A percentile compares a stretch with the other conserved stretches of the same genome.
Evolutionary conservation across 768 basidiomycete genomes (phyloP).

Genomic region (Russula brevipes): DNA sequence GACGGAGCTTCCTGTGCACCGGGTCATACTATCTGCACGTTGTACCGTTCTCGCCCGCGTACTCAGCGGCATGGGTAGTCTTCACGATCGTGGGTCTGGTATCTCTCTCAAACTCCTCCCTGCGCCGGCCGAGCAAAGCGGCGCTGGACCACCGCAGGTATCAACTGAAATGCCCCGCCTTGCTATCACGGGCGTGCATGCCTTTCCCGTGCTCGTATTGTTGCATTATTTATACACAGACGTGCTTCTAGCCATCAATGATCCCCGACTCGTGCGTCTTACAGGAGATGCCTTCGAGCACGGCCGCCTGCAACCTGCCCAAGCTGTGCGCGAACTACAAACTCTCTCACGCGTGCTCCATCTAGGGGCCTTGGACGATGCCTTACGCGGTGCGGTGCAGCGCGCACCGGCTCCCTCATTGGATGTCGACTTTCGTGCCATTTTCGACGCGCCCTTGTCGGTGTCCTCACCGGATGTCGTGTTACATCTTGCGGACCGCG

Average conservation of each 20-base stretch:
- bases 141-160: conserved; percentile 16
- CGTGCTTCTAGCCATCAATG: conserved; percentile 77
- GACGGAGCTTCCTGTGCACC: conserved; percentile 54
- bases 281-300: conserved; percentile 39
- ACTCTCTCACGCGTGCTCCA: conserved; percentile 52
- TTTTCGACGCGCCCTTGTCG: conserved; percentile 37
- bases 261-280: conserved; percentile 52
- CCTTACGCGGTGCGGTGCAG: conserved; percentile 60
- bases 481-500: conserved; percentile 60
- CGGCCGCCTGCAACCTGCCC: conserved; percentile 40
- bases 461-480: conserved; percentile 61
- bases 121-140: conserved; percentile 1
- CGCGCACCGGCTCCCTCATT: conserved; percentile 46
- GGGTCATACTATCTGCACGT: conserved; percentile 59
- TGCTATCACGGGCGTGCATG: conserved; percentile 50
- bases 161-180: conserved; percentile 30
- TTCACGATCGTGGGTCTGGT: conserved; percentile 22
- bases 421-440: conserved; percentile 41
- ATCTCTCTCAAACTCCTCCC: conserved; percentile 33
- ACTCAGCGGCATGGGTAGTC: conserved; percentile 33
- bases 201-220: conserved; percentile 67
- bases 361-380: conserved; percentile 48
- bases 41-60: conserved; percentile 42
- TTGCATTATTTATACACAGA: conserved; percentile 89
- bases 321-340: conserved; percentile 61